Conservation (phyloP, 2,329 filamentous ascomycete species). For the Colletotrichum sp. region DNA sequence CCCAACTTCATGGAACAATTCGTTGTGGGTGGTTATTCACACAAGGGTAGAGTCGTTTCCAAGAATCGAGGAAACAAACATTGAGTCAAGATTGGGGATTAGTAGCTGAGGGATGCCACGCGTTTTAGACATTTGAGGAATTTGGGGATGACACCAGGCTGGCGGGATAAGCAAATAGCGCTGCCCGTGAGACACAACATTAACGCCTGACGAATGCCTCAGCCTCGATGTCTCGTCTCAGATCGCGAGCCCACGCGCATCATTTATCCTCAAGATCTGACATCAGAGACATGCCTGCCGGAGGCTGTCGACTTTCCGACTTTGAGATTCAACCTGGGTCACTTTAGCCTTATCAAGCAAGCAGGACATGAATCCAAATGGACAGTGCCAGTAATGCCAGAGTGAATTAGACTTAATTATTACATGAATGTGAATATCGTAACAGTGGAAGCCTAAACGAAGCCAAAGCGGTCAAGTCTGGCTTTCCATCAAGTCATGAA, state of each 20-base stretch:
- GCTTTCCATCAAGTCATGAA: constrained; percentile 1
- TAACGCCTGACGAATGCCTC: neutral
- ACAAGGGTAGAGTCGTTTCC: neutral
- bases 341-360: neutral
- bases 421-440: constrained; percentile 14
- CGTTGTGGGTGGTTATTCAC: fast-evolving
- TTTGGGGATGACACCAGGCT: neutral
- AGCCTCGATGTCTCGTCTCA: neutral
- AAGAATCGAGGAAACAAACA: neutral
- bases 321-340: neutral
- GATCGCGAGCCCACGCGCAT: neutral
- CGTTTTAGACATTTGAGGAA: neutral
- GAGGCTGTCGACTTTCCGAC: neutral
- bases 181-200: neutral
- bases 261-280: neutral
- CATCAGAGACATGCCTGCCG: neutral
- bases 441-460: neutral
- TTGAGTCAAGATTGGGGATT: neutral
- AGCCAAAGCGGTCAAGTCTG: neutral
- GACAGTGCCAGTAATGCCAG: neutral
- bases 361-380: neutral
- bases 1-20: neutral
- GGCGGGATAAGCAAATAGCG: neutral
- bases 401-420: constrained; percentile 17
- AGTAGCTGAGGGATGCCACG: neutral